Evolutionary conservation across 176 grass and related monocot species (phyloP), one percentile per base, ranked within the genome.

Genomic region (Oryza meridionalis): DNA sequence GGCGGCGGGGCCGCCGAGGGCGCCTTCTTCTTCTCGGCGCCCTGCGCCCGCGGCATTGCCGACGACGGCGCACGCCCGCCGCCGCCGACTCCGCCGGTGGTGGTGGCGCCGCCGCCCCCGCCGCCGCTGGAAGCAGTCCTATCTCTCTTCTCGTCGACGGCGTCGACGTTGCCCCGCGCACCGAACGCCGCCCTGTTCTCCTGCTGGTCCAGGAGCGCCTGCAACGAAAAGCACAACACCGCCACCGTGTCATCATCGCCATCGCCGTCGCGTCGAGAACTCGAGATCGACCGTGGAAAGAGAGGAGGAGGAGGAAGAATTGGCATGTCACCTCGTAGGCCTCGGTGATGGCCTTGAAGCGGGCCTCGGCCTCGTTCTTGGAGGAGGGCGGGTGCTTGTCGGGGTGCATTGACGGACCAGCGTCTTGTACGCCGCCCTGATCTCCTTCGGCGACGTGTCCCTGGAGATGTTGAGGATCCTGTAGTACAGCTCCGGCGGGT

Each of bases 381-480:
- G 94, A 88, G 46, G 87, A 86, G 43, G 92, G 83, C 49, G 92
- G 94, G 88, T 94, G 94, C 84, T 92, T 97, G 88, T 97, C 94
- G 31, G 94, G 94, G 83, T 97, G 94, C 92, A 97, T 75, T 92
- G 94, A 44, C 88, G 86, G 5, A 59, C 92, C 35, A 98, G 86
- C 15, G 21, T 75, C 59, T 69, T 70, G 88, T 92, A 95, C 14
- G 95, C 92, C 27, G 84, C 81, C 81, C 92, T 81, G 88, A 98
- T 82, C 22, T 91, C 85, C 72, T 90, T 91, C 25, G 88, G 82
- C 26, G 88, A 84, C 61, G 92, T 91, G 84, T 90, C 82, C 74
- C 45, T 87, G 62, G 88, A 75, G 67, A 95, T 76, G 82, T 83
- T 83, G 21, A 98, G 95, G 47, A 88, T 83, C 74, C 90, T 74